A percentile compares a stretch with the other conserved stretches of the same genome.
phyloP scores from a whole-genome alignment of 192 early-diverging fungal species.

The Obelidium mucronatum region DNA sequence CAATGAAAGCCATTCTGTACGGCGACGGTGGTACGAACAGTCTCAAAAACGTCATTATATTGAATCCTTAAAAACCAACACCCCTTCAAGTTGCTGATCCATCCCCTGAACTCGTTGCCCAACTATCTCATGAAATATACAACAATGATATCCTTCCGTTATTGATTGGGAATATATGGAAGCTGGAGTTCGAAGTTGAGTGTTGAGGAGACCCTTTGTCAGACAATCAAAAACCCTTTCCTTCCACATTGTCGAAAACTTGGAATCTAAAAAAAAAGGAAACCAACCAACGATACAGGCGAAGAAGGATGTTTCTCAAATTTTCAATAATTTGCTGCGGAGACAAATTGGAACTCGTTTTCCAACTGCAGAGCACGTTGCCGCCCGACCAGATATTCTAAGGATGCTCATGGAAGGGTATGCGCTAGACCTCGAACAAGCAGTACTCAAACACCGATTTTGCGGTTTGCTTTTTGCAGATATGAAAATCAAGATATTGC shows the following conservation, averaged over 20 bases:
- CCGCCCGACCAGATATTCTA: conserved; percentile 82
- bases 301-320: conserved; percentile 96
- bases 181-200: conserved; percentile 87
- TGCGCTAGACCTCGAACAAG: neutral
- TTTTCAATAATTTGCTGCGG: conserved; percentile 96
- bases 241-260: neutral
- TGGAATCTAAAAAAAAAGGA: neutral
- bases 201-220: too few species aligned
- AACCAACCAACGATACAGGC: conserved; percentile 59
- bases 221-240: too few species aligned
- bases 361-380: conserved; percentile 96
- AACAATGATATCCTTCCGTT: conserved; percentile 88
- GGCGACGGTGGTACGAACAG: conserved; percentile 84
- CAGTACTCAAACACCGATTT: neutral
- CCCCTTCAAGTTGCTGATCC: conserved; percentile 77
- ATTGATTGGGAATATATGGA: conserved; percentile 86
- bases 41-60: conserved; percentile 6
- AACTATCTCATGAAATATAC: conserved; percentile 96
- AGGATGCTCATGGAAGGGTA: conserved; percentile 84
- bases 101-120: conserved; percentile 87
- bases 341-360: conserved; percentile 93
- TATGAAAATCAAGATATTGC: conserved; percentile 97
- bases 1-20: conserved; percentile 93
- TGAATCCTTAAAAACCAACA: neutral
- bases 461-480: conserved; percentile 46